A percentile compares a stretch with the other conserved stretches of the same genome.
phyloP scores from a whole-genome alignment of 768 basidiomycete genomes.

The Boletus pseudopeckii region DNA sequence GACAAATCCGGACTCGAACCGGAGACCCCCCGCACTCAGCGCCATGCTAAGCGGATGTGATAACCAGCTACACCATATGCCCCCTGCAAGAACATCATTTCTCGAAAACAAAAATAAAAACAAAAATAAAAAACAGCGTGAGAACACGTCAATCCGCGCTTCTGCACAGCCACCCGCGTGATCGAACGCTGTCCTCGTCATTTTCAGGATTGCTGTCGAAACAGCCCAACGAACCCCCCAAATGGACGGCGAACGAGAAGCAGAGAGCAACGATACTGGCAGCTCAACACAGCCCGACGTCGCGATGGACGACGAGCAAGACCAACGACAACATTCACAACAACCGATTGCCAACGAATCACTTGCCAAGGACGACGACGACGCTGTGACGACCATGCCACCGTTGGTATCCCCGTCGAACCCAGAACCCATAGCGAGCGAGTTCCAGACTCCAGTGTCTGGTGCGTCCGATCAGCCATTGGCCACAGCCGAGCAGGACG shows the following conservation, averaged over 20 bases:
- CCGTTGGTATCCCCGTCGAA: neutral
- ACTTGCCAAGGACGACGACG: constrained; percentile 1
- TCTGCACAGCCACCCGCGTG: constrained; percentile 25
- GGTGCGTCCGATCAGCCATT: constrained; percentile 24
- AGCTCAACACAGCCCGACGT: neutral
- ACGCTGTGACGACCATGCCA: neutral
- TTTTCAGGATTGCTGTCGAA: constrained; percentile 21
- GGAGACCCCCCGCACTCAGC: constrained; percentile 38
- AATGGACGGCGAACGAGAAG: constrained; percentile 25
- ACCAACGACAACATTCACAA: constrained; percentile 4
- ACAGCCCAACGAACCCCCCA: constrained; percentile 6
- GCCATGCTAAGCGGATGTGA: constrained; percentile 39
- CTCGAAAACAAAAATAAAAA: no score
- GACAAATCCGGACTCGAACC: constrained; percentile 41
- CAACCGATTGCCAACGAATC: neutral
- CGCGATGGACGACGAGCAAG: constrained; percentile 25
- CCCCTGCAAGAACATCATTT: constrained; percentile 1
- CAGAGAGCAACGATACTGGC: neutral
- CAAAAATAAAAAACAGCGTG: constrained; percentile 5
- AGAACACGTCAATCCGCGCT: neutral
- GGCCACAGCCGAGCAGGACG: constrained; percentile 20
- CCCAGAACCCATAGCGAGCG: constrained; percentile 10
- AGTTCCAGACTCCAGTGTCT: neutral
- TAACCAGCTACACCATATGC: constrained; percentile 41
- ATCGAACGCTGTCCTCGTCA: constrained; percentile 26